A percentile compares a stretch with the other conserved stretches of the same genome.
phyloP scores from a whole-genome alignment of 192 early-diverging fungal species.

The Umbelopsis vinacea region DNA sequence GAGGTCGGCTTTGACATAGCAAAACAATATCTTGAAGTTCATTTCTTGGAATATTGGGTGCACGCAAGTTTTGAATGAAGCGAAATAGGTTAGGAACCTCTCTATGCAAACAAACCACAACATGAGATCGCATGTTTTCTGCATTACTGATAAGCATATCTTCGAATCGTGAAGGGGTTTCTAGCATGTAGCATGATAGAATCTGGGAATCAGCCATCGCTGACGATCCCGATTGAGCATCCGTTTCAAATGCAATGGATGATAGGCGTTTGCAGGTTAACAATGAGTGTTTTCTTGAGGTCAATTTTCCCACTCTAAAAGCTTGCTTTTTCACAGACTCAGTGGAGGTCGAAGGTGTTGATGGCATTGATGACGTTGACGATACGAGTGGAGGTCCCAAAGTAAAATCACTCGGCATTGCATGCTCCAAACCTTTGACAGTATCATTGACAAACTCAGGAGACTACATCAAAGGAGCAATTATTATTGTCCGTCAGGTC shows the following conservation, averaged over 20 bases:
- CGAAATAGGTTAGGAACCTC: slow-evolving; percentile 42
- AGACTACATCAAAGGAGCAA: neutral
- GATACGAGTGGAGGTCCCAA: neutral
- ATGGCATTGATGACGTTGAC: neutral
- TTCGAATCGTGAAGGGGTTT: slow-evolving; percentile 24
- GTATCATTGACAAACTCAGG: neutral
- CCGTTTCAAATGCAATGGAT: neutral
- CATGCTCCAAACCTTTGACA: neutral
- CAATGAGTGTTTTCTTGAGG: slow-evolving; percentile 25
- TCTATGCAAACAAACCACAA: slow-evolving; percentile 50
- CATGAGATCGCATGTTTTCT: slow-evolving; percentile 36
- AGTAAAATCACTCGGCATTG: neutral
- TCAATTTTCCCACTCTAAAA: slow-evolving; percentile 15
- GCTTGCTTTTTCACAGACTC: slow-evolving; percentile 9
- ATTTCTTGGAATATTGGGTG: slow-evolving; percentile 41
- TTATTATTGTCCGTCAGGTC: neutral
- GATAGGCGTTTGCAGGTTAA: slow-evolving; percentile 36
- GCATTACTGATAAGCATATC: slow-evolving; percentile 31
- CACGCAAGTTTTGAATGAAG: slow-evolving; percentile 40
- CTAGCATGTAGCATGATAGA: slow-evolving; percentile 27
- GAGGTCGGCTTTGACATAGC: slow-evolving; percentile 41
- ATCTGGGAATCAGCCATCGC: neutral
- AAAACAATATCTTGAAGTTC: slow-evolving; percentile 57
- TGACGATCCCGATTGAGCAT: slow-evolving; percentile 18
- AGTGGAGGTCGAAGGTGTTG: neutral